phyloP scores from a whole-genome alignment of 164 flowering plant species.

The Kalanchoe fedtschenkoi region DNA sequence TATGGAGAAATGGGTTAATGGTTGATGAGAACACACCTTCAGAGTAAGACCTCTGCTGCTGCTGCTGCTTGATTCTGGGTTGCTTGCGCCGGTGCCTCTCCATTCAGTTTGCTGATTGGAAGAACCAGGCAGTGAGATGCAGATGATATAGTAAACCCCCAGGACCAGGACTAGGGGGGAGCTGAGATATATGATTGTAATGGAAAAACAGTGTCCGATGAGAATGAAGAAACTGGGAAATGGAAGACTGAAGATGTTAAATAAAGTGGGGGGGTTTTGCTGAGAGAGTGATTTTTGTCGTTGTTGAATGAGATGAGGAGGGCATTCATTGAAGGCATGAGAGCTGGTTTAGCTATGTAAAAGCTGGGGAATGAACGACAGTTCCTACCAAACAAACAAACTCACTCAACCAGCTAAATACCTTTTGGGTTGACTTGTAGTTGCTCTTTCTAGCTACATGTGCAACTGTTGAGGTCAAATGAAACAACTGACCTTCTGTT shows the following conservation, averaged over 20 bases:
- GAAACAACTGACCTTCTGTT: conserved; percentile 4
- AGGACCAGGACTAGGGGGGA: not conserved
- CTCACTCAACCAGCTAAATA: not conserved
- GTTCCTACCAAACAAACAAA: conserved; percentile 38
- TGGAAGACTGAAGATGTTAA: not conserved
- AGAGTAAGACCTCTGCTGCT: conserved; percentile 14
- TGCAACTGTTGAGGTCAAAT: not conserved
- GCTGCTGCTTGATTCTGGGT: conserved; percentile 15
- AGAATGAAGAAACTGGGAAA: not conserved
- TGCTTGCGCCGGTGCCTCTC: conserved; percentile 42
- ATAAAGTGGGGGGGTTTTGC: not conserved
- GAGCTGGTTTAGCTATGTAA: not conserved
- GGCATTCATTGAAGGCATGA: not conserved
- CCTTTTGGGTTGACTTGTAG: conserved; percentile 36
- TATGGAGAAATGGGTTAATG: not conserved
- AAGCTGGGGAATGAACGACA: conserved; percentile 29
- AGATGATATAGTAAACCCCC: not conserved
- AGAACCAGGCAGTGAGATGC: conserved; percentile 2
- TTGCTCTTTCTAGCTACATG: conserved; percentile 10
- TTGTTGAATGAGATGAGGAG: not conserved
- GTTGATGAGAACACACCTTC: conserved; percentile 21
- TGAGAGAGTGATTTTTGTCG: not conserved
- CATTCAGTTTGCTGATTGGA: conserved; percentile 12
- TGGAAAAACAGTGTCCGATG: too few species aligned
- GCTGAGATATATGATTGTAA: not conserved